Conservation (phyloP, 202 grass and related monocot genomes). For the Schoenoplectus tabernaemontani region DNA sequence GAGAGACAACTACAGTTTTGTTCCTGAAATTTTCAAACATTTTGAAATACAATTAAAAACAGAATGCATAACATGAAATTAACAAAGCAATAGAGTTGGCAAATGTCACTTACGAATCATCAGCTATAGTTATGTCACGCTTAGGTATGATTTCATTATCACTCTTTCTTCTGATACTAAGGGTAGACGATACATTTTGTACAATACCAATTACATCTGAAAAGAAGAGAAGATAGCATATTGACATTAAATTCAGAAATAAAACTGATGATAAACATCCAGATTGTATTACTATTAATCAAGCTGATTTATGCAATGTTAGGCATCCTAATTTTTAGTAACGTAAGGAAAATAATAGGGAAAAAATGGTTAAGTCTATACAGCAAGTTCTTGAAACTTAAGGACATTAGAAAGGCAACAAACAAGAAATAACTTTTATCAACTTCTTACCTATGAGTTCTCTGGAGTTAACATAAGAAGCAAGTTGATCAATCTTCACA, state of each 20-base stretch:
- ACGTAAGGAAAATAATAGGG: background rate
- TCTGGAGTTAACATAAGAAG: slow-evolving; percentile 73
- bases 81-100: background rate
- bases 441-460: slow-evolving; percentile 67
- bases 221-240: background rate
- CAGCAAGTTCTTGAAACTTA: too few relatives aligned
- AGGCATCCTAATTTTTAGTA: background rate
- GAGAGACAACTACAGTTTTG: slow-evolving; percentile 73
- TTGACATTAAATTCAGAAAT: background rate
- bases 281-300: background rate
- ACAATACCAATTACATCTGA: slow-evolving; percentile 78
- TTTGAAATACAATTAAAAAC: slow-evolving; percentile 19
- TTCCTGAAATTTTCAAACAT: slow-evolving; percentile 37
- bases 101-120: slow-evolving; percentile 67
- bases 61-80: background rate
- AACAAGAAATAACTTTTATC: background rate
- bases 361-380: background rate
- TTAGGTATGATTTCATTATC: slow-evolving; percentile 79
- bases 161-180: slow-evolving; percentile 75
- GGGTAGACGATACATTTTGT: slow-evolving; percentile 73
- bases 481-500: slow-evolving; percentile 74
- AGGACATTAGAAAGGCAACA: background rate
- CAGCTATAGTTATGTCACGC: slow-evolving; percentile 75
- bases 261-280: background rate
- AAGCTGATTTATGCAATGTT: background rate